Conservation (phyloP, 345 rosid species). For the Populus ilicifolia region DNA sequence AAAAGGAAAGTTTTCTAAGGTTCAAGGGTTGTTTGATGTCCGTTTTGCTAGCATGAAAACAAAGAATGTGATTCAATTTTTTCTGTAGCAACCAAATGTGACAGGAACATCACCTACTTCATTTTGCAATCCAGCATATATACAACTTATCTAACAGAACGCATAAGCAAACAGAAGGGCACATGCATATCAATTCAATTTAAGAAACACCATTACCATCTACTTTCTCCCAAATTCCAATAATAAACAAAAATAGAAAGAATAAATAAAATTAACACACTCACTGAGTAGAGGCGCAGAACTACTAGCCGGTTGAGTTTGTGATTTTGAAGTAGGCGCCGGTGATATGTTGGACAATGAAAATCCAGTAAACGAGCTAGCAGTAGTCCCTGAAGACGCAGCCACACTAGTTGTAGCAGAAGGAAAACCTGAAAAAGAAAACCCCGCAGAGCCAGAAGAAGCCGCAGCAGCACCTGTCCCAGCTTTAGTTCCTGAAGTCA, state of each 20-base stretch:
- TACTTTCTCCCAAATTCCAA: background rate
- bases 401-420: slow-evolving; percentile 33
- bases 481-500: slow-evolving; percentile 23
- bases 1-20: background rate
- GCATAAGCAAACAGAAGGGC: background rate
- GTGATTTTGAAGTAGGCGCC: slow-evolving; percentile 46
- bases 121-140: background rate
- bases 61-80: too few relatives aligned
- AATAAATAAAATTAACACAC: slow-evolving; percentile 27
- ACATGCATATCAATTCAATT: background rate
- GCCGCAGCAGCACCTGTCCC: slow-evolving; percentile 31
- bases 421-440: slow-evolving; percentile 45
- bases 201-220: background rate
- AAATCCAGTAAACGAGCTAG: slow-evolving; percentile 63
- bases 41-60: too few relatives aligned
- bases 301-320: slow-evolving; percentile 37
- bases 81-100: background rate
- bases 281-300: slow-evolving; percentile 51
- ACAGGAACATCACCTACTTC: background rate
- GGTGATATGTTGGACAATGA: slow-evolving; percentile 47
- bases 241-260: background rate
- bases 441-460: slow-evolving; percentile 27
- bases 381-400: slow-evolving; percentile 43
- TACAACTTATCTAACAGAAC: background rate
- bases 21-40: background rate